phyloP scores from a whole-genome alignment of 1,139 yeast genomes.

The Magnusiomyces tetraspermus region DNA sequence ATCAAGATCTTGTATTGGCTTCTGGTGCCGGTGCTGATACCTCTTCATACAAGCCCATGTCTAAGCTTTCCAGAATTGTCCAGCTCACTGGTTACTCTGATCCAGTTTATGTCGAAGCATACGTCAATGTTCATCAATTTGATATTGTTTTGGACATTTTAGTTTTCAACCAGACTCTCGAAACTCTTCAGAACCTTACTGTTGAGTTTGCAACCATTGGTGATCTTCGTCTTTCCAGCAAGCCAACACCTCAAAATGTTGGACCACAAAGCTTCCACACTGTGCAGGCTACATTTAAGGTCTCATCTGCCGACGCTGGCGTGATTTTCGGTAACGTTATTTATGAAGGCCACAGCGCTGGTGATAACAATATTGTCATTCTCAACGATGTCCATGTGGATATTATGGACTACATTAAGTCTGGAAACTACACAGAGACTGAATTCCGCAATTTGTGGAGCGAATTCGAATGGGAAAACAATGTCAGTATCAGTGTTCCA shows the following conservation, averaged over 20 bases:
- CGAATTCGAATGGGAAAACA: conserved; percentile 99
- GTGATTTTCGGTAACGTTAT: conserved; percentile 95
- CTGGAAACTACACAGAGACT: conserved; percentile 80
- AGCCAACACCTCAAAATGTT: conserved; percentile 84
- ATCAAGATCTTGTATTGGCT: conserved; percentile 34
- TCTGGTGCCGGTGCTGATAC: conserved; percentile 39
- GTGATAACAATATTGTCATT: conserved; percentile 82
- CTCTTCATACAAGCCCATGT: conserved; percentile 48
- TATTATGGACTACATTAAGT: conserved; percentile 94
- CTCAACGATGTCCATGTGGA: conserved; percentile 93
- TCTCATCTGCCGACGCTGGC: conserved; percentile 94
- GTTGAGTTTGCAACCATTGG: conserved; percentile 97
- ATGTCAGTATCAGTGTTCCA: conserved; percentile 76
- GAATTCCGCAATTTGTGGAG: conserved; percentile 98
- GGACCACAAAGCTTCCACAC: conserved; percentile 96
- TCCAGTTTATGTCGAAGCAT: conserved; percentile 96
- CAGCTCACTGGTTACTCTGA: conserved; percentile 96
- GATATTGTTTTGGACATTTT: conserved; percentile 92
- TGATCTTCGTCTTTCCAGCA: conserved; percentile 88
- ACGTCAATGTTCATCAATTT: conserved; percentile 87
- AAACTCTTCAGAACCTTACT: conserved; percentile 80
- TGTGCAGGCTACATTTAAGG: conserved; percentile 81
- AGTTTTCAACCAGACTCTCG: conserved; percentile 87
- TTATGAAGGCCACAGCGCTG: conserved; percentile 92
- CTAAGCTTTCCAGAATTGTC: conserved; percentile 78